Evolutionary conservation across 345 rosid species (phyloP), one percentile per base, ranked within the genome.

Genomic region (Hevea brasiliensis): DNA sequence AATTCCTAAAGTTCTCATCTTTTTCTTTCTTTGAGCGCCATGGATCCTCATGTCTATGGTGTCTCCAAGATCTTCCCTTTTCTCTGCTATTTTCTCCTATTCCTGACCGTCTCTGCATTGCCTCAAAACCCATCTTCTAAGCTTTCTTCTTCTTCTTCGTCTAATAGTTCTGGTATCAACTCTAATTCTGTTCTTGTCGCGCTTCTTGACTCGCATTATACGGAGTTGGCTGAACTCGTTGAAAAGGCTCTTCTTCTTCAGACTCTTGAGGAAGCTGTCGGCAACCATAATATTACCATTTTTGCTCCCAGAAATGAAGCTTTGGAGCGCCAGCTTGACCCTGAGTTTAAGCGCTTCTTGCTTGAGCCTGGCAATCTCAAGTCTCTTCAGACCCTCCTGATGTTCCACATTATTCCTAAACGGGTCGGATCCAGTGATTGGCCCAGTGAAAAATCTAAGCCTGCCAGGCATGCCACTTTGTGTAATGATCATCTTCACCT

Each of bases 1-100:
- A 20, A 7, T n/a, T 7, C 60, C 44, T 24, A 1, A 55, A 20
- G 45, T 23, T 58, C 56, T 61, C 6, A 8, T 74, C 54, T 56
- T 56, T 61, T 27, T 18, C 10, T 58, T 42, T 48, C 40, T 58
- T 55, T 23, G 72, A 74, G 84, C 84, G 57, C 87, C 85, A 92
- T 90, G 96, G 89, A 71, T 84, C 61, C 81, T 65, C 60, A 59
- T 64, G 50, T 81, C 88, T 70, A 76, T 72, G 91, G 88, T 76
- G 74, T 84, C 88, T 79, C 84, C 62, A 64, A 44, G 50, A 18
- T 62, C 54, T 23, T 72, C 55, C 32, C 70, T 53, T 8, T 69
- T 20, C 41, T 56, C 47, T 26, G 21, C 45, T 11, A 74, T 56
- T 2, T 85, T 68, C 41, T 84, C 73, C 68, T 85, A 78, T 21